phyloP scores from a whole-genome alignment of 106 monocot species.

The Narthecium ossifragum region DNA sequence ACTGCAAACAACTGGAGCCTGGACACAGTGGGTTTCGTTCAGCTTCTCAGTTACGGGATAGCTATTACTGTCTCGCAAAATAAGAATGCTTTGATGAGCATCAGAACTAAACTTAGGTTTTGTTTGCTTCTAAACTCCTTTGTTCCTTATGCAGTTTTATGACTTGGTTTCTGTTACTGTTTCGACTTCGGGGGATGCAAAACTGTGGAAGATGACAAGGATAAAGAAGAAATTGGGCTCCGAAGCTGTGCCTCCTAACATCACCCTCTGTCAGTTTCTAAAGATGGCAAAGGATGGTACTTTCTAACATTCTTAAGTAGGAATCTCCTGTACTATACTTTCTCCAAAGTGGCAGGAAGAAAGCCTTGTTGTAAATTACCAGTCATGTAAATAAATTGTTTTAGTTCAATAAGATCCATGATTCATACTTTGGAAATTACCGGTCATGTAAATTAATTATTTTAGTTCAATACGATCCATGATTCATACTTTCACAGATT shows the following conservation, averaged over 20 bases:
- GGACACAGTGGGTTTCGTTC: too few species aligned
- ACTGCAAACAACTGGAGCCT: background rate
- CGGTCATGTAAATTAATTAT: too few species aligned
- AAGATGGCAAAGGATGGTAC: conserved; percentile 54
- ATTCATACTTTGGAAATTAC: too few species aligned
- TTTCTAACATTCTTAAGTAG: background rate
- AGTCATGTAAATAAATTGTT: too few species aligned
- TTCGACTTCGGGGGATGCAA: conserved; percentile 25
- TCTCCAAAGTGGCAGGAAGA: too few species aligned
- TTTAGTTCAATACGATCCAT: too few species aligned
- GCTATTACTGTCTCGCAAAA: background rate
- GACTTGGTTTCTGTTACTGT: conserved; percentile 65
- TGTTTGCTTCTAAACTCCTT: background rate
- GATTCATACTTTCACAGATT: too few species aligned
- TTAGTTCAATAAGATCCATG: too few species aligned
- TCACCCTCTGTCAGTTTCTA: conserved; percentile 57
- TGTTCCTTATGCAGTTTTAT: conserved; percentile 61
- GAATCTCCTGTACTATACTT: background rate
- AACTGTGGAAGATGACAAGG: conserved; percentile 43
- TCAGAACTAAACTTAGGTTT: background rate
- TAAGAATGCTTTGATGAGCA: background rate
- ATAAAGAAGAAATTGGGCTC: conserved; percentile 67
- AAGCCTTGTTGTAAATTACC: too few species aligned
- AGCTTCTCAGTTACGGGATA: background rate
- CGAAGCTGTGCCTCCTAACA: conserved; percentile 25